phyloP scores from a whole-genome alignment of 2,329 filamentous ascomycete species.

The Zasmidium citrigriseum region DNA sequence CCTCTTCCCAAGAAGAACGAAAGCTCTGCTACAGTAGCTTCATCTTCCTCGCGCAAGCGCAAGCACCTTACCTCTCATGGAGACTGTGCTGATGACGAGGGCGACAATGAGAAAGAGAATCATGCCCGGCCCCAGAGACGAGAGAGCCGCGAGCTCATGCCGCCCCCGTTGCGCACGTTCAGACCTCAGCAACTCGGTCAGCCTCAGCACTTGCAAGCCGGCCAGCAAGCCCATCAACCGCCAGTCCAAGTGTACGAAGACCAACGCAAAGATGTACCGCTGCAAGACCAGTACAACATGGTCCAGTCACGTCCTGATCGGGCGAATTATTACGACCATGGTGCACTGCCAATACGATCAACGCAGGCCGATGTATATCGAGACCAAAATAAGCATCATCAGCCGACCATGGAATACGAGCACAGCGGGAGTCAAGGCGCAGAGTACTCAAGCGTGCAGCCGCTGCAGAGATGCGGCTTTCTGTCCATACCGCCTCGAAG shows the following conservation, averaged over 20 bases:
- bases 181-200: neutral
- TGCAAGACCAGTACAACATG: no score
- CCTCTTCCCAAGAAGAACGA: slow-evolving; percentile 3
- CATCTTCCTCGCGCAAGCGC: slow-evolving; percentile 33
- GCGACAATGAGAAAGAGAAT: slow-evolving; percentile 4
- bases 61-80: slow-evolving; percentile 28
- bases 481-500: neutral
- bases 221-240: neutral
- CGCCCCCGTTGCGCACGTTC: slow-evolving; percentile 37
- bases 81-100: slow-evolving; percentile 8
- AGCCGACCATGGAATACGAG: no score
- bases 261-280: no score
- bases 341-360: no score
- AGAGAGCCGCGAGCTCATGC: slow-evolving; percentile 40
- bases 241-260: neutral
- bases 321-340: no score
- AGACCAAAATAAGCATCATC: no score
- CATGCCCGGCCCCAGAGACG: slow-evolving; percentile 11
- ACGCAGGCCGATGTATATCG: no score
- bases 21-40: slow-evolving; percentile 24
- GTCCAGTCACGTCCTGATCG: no score
- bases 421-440: no score
- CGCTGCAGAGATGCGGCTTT: no score
- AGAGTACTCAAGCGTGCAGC: no score
- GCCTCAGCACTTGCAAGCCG: neutral